phyloP scores from a whole-genome alignment of 116 monocot genomes.

The Zostera marina region DNA sequence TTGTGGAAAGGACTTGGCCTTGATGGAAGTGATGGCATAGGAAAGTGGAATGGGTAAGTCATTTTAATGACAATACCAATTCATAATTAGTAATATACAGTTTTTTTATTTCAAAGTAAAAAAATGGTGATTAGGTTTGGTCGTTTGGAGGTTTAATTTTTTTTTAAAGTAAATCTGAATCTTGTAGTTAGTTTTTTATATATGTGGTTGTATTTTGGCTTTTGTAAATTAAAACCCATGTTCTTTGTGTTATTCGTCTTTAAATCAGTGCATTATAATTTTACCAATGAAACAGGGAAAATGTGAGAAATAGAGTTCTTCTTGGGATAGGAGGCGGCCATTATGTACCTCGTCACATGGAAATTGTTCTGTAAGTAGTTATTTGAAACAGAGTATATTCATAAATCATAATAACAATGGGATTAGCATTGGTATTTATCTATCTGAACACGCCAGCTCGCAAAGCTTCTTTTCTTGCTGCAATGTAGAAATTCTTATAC shows the following conservation, averaged over 20 bases:
- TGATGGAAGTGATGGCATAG: constrained; percentile 49
- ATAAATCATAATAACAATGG: no score
- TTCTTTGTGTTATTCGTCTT: not conserved
- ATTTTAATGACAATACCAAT: not conserved
- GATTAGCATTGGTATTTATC: no score
- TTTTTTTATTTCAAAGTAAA: no score
- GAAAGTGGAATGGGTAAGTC: constrained; percentile 58
- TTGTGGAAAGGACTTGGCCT: constrained; percentile 83
- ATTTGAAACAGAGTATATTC: no score
- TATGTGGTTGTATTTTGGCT: not conserved
- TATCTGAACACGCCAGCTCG: not conserved
- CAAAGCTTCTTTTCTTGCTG: not conserved
- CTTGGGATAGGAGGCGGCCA: constrained; percentile 90
- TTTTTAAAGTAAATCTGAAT: no score
- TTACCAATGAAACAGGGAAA: constrained; percentile 18
- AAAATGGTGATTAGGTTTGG: no score
- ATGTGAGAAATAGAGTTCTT: constrained; percentile 45
- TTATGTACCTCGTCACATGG: constrained; percentile 91
- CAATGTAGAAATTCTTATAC: no score
- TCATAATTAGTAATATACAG: not conserved
- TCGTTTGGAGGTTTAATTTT: no score
- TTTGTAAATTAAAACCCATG: no score
- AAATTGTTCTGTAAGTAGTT: constrained; percentile 52
- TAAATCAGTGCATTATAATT: constrained; percentile 1
- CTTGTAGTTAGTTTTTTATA: not conserved